Conservation (phyloP, 75 land plant species). For the Picea glauca region DNA sequence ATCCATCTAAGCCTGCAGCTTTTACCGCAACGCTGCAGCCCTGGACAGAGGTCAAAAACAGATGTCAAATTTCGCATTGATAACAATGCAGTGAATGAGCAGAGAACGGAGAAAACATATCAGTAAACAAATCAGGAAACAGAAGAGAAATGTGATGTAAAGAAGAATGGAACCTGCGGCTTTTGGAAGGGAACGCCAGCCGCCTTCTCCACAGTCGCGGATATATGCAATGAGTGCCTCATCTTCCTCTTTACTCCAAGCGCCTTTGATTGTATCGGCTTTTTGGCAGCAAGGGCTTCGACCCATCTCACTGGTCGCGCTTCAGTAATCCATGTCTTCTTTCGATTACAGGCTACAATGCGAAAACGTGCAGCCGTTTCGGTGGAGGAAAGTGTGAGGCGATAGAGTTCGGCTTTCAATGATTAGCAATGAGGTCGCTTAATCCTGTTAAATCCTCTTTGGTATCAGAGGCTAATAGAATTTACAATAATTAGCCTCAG, state of each 20-base stretch:
- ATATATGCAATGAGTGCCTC: constrained; percentile 19
- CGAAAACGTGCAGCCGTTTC: too few relatives aligned
- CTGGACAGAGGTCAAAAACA: background rate
- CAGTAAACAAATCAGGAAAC: too few relatives aligned
- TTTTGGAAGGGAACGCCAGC: constrained; percentile 22
- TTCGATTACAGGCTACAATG: too few relatives aligned
- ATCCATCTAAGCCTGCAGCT: constrained; percentile 25
- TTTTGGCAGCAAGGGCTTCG: constrained; percentile 21
- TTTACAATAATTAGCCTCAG: too few relatives aligned
- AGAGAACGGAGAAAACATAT: too few relatives aligned
- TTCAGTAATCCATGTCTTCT: too few relatives aligned
- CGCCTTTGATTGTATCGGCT: constrained; percentile 21
- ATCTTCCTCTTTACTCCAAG: constrained; percentile 23
- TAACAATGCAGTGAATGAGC: background rate
- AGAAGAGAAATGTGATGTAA: too few relatives aligned
- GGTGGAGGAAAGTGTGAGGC: too few relatives aligned
- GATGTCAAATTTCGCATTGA: background rate
- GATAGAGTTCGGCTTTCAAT: too few relatives aligned
- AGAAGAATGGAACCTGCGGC: constrained; percentile 17
- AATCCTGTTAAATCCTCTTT: too few relatives aligned
- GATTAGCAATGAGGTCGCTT: too few relatives aligned
- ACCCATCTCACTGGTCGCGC: background rate
- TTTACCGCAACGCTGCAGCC: constrained; percentile 19
- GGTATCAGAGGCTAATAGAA: too few relatives aligned
- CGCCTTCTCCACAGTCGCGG: constrained; percentile 17